Base-by-base conservation (phyloP, 176 grass and related monocot genomes). In the barley (Hordeum vulgare) region DNA sequence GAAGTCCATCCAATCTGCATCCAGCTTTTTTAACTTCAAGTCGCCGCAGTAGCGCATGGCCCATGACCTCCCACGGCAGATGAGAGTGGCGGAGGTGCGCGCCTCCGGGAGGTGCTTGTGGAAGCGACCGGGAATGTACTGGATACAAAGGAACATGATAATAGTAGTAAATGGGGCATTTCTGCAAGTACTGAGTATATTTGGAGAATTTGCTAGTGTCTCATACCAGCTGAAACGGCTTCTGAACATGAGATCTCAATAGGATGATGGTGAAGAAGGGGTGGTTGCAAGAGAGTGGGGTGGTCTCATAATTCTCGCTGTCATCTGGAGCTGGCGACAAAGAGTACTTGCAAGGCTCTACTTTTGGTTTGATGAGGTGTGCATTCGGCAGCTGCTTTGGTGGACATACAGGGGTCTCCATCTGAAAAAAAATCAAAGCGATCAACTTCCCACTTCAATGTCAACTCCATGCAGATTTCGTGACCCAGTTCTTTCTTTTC, bases 261-360 rank as follows among this genome's bases (percentile, higher is more conserved):
- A 92, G 3, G 13, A 92, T 23, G 60, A 26, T 17, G 60, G 83
- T 75, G 61, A 92, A 89, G 83, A 83, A 92, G 31, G 86, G 90
- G 74, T 89, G 79, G 66, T 83, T 51, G 20, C 71, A 75, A 25
- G 77, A 78, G 27, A 92, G 74, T 0, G 86, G 90, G n/a, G 33
- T 85, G 54, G 41, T 70, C 76, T 83, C 83, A 57, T 44, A 72
- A 15, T 76, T 72, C 10, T 80, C 80, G 14, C 14, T 20, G 1
- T 47, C 18, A 1, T 62, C 65, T 9, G n/a, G 17, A 40, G 25
- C 71, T 53, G 35, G 21, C 47, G 39, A 4, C 1, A 35, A 66
- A 17, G 53, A 58, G 26, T 75, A 21, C 0, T 74, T 61, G 21
- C 21, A n/a, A 9, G 86, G 10, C 60, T 85, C 83, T 44, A 7